phyloP scores from a whole-genome alignment of 2,329 filamentous ascomycete genomes.

The Penicillium sp. region DNA sequence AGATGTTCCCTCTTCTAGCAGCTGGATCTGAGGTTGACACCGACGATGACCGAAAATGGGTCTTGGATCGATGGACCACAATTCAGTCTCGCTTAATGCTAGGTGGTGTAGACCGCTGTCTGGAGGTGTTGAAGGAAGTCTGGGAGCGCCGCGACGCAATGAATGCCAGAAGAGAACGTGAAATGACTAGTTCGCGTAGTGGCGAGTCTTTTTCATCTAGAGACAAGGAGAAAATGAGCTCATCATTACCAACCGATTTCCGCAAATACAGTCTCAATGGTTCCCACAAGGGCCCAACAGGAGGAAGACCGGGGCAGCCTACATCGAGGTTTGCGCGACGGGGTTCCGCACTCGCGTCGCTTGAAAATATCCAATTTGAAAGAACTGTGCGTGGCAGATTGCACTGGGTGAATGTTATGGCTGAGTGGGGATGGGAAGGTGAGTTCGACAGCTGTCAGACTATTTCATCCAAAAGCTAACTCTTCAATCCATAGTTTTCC shows the following conservation, averaged over 20 bases:
- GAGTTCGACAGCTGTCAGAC: constrained; percentile 27
- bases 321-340: constrained; percentile 20
- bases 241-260: background rate
- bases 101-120: constrained; percentile 65
- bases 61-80: constrained; percentile 60
- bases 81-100: constrained; percentile 65
- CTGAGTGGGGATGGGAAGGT: constrained; percentile 72
- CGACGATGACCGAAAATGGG: constrained; percentile 63
- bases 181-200: background rate
- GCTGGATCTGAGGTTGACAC: constrained; percentile 64
- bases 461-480: background rate
- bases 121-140: constrained; percentile 65
- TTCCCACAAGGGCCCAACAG: constrained; percentile 25
- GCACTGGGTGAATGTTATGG: constrained; percentile 72
- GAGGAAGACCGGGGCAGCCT: constrained; percentile 10
- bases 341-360: constrained; percentile 33
- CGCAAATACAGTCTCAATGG: constrained; percentile 23
- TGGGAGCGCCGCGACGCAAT: constrained; percentile 63
- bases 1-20: constrained; percentile 68
- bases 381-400: constrained; percentile 64
- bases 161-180: constrained; percentile 37
- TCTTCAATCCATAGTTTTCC: constrained; percentile 12
- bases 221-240: background rate
- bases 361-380: constrained; percentile 55
- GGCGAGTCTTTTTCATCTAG: background rate